A percentile compares a stretch with the other conserved stretches of the same genome.
Evolutionary conservation across 805 yeast genomes (phyloP).

Genomic region (Wickerhamiella sorbophila): DNA sequence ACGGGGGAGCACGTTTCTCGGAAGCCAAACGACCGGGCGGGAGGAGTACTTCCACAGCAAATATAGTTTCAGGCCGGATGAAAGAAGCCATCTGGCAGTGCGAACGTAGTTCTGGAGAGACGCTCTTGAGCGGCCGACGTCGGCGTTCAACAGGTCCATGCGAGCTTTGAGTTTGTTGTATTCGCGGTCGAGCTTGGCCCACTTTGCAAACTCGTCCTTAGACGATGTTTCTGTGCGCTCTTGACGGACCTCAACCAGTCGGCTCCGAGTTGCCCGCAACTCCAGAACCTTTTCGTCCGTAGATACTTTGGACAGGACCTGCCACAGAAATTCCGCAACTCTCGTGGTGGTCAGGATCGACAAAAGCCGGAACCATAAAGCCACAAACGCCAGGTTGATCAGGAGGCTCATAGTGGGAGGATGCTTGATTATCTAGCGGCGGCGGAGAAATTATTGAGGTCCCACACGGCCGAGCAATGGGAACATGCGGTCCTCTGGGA

Average conservation of each 20-base stretch:
- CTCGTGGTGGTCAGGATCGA: slow-evolving; percentile 15
- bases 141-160: slow-evolving; percentile 29
- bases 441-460: background rate
- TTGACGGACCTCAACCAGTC: slow-evolving; percentile 34
- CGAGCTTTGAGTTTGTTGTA: slow-evolving; percentile 43
- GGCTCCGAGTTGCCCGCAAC: slow-evolving; percentile 26
- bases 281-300: slow-evolving; percentile 25
- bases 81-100: slow-evolving; percentile 26
- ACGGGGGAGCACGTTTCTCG: slow-evolving; percentile 41
- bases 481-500: background rate
- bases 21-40: slow-evolving; percentile 43
- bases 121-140: slow-evolving; percentile 28
- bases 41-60: slow-evolving; percentile 41
- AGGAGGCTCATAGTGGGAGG: background rate
- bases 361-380: slow-evolving; percentile 10
- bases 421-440: background rate
- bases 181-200: slow-evolving; percentile 83
- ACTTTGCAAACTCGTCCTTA: slow-evolving; percentile 86
- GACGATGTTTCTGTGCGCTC: slow-evolving; percentile 56
- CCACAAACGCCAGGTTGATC: slow-evolving; percentile 13
- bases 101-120: slow-evolving; percentile 26
- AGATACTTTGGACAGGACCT: slow-evolving; percentile 24
- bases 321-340: slow-evolving; percentile 30
- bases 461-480: background rate
- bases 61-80: slow-evolving; percentile 30